phyloP scores from a whole-genome alignment of 495 filamentous ascomycete genomes.

The Filosporella fistucella region DNA sequence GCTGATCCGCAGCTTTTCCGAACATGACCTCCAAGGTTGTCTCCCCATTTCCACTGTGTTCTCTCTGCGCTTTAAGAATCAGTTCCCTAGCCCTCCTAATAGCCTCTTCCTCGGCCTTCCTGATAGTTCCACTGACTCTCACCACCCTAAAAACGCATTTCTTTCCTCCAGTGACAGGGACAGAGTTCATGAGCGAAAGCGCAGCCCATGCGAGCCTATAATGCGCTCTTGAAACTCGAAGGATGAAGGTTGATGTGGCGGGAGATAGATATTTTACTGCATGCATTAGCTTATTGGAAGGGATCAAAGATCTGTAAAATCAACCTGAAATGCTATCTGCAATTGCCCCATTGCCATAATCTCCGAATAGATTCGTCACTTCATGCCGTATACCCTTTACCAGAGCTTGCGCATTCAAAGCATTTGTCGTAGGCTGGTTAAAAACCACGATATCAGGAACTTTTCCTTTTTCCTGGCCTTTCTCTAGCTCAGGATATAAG shows the following conservation, averaged over 20 bases:
- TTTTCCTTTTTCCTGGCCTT: conserved; percentile 28
- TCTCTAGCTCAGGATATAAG: conserved; percentile 66
- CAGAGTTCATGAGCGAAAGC: conserved; percentile 70
- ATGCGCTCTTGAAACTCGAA: conserved; percentile 71
- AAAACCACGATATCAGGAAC: conserved; percentile 59
- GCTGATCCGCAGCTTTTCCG: conserved; percentile 28
- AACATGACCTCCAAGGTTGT: conserved; percentile 38
- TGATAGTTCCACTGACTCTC: conserved; percentile 88
- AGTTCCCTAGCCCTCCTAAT: conserved; percentile 68
- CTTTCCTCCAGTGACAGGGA: conserved; percentile 52
- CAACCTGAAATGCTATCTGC: conserved; percentile 61
- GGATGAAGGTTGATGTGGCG: conserved; percentile 90
- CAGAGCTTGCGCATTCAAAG: conserved; percentile 58
- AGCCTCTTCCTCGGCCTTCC: conserved; percentile 85
- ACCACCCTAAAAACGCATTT: conserved; percentile 82
- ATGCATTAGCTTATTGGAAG: conserved; percentile 12
- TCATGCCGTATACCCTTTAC: conserved; percentile 63
- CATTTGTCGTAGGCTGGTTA: conserved; percentile 68
- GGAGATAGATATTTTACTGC: conserved; percentile 88
- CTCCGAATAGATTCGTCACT: conserved; percentile 75
- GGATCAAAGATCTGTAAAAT: conserved; percentile 13
- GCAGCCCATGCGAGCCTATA: conserved; percentile 88
- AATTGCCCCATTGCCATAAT: conserved; percentile 73
- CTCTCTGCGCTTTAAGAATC: conserved; percentile 54
- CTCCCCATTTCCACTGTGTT: conserved; percentile 26